Evolutionary conservation across 495 filamentous ascomycete species (phyloP).

Genomic region (Articulospora tetracladia): DNA sequence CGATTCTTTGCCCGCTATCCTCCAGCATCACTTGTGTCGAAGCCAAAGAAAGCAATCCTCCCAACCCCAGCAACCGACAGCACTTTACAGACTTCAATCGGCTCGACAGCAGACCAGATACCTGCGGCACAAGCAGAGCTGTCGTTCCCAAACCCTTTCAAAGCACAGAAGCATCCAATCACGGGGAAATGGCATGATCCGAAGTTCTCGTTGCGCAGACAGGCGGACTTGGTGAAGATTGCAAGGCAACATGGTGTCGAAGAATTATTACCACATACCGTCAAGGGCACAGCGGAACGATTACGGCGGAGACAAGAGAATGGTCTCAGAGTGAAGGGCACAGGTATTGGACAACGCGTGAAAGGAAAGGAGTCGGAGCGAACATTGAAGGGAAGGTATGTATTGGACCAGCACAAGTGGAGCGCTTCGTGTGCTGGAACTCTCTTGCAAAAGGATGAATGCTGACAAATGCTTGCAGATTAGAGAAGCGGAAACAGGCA

Average conservation of each 20-base stretch:
- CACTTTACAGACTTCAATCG: conserved; percentile 12
- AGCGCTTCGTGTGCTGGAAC: not conserved
- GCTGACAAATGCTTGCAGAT: conserved; percentile 36
- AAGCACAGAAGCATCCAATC: conserved; percentile 60
- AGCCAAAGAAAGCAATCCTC: conserved; percentile 31
- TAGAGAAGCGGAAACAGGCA: conserved; percentile 84
- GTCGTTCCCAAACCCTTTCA: conserved; percentile 66
- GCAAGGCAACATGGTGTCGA: conserved; percentile 78
- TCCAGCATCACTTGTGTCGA: conserved; percentile 51
- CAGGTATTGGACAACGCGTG: conserved; percentile 85
- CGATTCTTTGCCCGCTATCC: conserved; percentile 90
- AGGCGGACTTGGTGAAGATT: conserved; percentile 89
- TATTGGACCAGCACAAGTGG: conserved; percentile 20
- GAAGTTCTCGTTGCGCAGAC: conserved; percentile 73
- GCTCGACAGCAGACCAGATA: conserved; percentile 18
- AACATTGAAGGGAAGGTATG: conserved; percentile 69
- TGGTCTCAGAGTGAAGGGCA: conserved; percentile 80
- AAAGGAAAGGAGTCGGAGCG: conserved; percentile 95
- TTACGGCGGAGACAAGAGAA: conserved; percentile 62
- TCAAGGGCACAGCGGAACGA: conserved; percentile 71
- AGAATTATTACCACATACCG: conserved; percentile 70
- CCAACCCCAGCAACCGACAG: conserved; percentile 25
- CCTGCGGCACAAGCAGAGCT: conserved; percentile 26
- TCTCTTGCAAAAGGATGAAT: not conserved
- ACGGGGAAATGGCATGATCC: conserved; percentile 80